Evolutionary conservation across 129 eudicot genomes (phyloP), one percentile per base, ranked within the genome.

Genomic region (Apium graveolens): DNA sequence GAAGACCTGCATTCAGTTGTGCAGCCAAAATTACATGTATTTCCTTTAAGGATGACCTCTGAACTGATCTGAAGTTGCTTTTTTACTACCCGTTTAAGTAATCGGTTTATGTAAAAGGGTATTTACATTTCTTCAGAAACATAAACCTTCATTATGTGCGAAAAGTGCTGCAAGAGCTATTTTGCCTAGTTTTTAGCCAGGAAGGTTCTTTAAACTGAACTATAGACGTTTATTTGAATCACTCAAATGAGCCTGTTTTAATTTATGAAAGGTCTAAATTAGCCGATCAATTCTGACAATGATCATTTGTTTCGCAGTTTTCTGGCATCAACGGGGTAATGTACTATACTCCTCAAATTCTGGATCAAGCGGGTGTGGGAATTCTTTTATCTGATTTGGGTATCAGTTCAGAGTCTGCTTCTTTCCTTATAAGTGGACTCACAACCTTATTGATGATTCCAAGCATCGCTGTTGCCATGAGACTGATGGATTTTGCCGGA

Each of bases 321-420:
- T 93, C 95, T 80, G 98, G 98, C 34, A 91, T 93, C 55, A 93
- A 91, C 43, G 98, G 95, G 26, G 95, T 93, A 81, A 85, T 91
- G 48, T 93, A 93, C 86, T 93, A 93, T 85, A 93, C 97, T 32
- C 98, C 98, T 81, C 98, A 93, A 86, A 93, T 93, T 84, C 92
- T 93, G 27, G 89, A 89, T 80, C 98, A 93, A 84, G 98, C 97
- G 0, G 98, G 98, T 27, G 98, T 91, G 3, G 95, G 89, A 74
- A 69, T 93, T 80, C 97, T 93, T 76, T 83, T 93, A 65, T 63
- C 90, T 21, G 86, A 82, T 79, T 31, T 93, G 83, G 98, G 98
- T 65, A 78, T 93, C 35, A 78, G 90, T 71, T 82, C 92, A 29
- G 97, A 83, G 34, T 90, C 97, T 32, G 90, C 96, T 34, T 93